Conservation (phyloP, 1,284 basidiomycete species). For the Naganishia sp. region DNA sequence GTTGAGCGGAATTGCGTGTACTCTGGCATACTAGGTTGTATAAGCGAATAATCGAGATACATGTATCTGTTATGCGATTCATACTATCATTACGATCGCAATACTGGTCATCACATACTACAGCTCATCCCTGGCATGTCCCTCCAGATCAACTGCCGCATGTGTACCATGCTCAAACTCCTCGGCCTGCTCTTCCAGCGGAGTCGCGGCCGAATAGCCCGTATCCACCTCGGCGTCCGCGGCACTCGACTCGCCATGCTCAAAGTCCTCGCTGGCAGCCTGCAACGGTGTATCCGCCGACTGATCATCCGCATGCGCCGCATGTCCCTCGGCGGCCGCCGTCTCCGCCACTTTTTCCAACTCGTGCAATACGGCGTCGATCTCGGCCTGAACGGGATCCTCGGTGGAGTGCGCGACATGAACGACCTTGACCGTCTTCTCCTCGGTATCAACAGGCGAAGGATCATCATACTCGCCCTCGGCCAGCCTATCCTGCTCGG, state of each 20-base stretch:
- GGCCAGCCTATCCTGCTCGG: conserved; percentile 28
- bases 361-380: conserved; percentile 8
- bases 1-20: no score
- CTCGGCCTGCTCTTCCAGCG: conserved; percentile 31
- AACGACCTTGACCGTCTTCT: conserved; percentile 10
- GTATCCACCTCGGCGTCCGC: not conserved
- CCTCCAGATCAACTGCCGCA: conserved; percentile 11
- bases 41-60: not conserved
- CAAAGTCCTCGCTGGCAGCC: conserved; percentile 20
- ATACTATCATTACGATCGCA: not conserved
- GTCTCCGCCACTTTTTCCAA: conserved; percentile 14
- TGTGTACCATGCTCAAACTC: conserved; percentile 29
- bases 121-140: conserved; percentile 18
- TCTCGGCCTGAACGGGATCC: conserved; percentile 28
- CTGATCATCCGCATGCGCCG: conserved; percentile 15
- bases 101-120: not conserved
- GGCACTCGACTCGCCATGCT: conserved; percentile 23
- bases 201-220: conserved; percentile 27
- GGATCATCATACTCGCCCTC: conserved; percentile 26
- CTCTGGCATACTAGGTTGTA: no score
- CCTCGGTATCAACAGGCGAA: not conserved
- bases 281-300: conserved; percentile 26
- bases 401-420: conserved; percentile 17
- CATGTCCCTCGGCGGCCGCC: not conserved
- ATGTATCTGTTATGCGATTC: not conserved